Percentiles rank a stretch among this genome's conserved stretches.
Conservation (phyloP, 352 stramenopile genomes). For the Plasmopara viticola region DNA sequence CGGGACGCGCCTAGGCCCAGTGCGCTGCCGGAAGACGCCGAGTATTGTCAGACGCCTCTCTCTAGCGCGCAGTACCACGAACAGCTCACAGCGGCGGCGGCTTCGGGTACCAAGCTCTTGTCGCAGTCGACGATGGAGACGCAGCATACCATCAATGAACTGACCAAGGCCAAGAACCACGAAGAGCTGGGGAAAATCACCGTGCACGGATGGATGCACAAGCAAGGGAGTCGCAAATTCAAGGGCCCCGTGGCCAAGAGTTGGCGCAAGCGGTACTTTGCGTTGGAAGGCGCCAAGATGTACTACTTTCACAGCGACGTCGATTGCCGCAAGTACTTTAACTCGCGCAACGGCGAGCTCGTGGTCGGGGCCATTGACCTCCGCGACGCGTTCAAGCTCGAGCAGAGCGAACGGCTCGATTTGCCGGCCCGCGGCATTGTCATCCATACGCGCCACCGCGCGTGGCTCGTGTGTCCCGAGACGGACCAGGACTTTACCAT, state of each 20-base stretch:
- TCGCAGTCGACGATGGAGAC: slow-evolving; percentile 32
- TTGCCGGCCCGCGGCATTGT: slow-evolving; percentile 56
- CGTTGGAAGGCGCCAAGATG: slow-evolving; percentile 78
- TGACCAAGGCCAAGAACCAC: slow-evolving; percentile 48
- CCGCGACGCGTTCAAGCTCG: slow-evolving; percentile 70
- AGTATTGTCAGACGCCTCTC: slow-evolving; percentile 30
- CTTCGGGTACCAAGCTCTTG: slow-evolving; percentile 24
- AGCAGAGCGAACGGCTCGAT: slow-evolving; percentile 70
- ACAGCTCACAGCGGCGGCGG: slow-evolving; percentile 18
- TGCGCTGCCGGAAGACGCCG: slow-evolving; percentile 28
- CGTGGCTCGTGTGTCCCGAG: slow-evolving; percentile 73
- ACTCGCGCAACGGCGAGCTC: slow-evolving; percentile 67
- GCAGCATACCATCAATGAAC: slow-evolving; percentile 58
- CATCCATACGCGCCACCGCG: slow-evolving; percentile 68
- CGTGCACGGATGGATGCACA: slow-evolving; percentile 82
- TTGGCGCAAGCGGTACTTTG: slow-evolving; percentile 79
- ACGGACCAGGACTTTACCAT: slow-evolving; percentile 77
- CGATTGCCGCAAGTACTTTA: slow-evolving; percentile 84
- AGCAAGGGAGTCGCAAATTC: slow-evolving; percentile 76
- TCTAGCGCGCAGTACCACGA: slow-evolving; percentile 22
- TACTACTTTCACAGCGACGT: slow-evolving; percentile 84
- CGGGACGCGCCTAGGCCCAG: slow-evolving; percentile 15
- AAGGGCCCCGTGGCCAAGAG: slow-evolving; percentile 75
- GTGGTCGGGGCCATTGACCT: slow-evolving; percentile 72
- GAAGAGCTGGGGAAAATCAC: slow-evolving; percentile 55